phyloP scores from a whole-genome alignment of 2,329 filamentous ascomycete species.

The Cladosporium sp. region DNA sequence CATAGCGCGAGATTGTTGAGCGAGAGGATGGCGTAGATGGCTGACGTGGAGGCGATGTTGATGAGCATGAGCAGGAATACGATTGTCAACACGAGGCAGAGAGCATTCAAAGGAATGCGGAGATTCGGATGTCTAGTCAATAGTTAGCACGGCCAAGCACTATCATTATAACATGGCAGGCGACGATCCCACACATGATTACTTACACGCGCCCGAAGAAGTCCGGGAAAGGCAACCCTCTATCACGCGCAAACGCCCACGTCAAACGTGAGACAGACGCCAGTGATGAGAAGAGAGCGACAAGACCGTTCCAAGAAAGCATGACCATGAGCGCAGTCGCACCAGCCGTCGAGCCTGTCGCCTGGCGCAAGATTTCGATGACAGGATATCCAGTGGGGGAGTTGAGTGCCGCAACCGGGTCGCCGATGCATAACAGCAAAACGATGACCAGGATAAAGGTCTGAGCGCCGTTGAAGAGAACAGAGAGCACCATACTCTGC shows the following conservation, averaged over 20 bases:
- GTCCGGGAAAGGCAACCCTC: slow-evolving; percentile 4
- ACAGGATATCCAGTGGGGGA: slow-evolving; percentile 32
- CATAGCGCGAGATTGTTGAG: slow-evolving; percentile 36
- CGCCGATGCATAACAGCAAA: slow-evolving; percentile 45
- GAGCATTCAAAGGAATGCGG: slow-evolving; percentile 39
- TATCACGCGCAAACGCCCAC: slow-evolving; percentile 8
- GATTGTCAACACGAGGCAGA: slow-evolving; percentile 36
- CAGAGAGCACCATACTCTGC: slow-evolving; percentile 43
- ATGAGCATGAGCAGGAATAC: slow-evolving; percentile 27
- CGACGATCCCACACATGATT: not conserved
- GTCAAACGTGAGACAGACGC: slow-evolving; percentile 16
- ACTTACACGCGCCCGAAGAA: slow-evolving; percentile 18
- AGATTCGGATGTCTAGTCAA: slow-evolving; percentile 19
- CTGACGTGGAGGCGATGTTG: slow-evolving; percentile 32
- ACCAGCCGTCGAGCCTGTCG: slow-evolving; percentile 1
- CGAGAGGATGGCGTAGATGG: slow-evolving; percentile 37
- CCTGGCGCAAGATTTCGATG: slow-evolving; percentile 29
- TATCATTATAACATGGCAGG: not conserved
- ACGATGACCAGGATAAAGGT: slow-evolving; percentile 44
- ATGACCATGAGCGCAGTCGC: slow-evolving; percentile 3
- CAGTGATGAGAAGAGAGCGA: slow-evolving; percentile 6
- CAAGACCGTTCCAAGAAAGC: slow-evolving; percentile 6
- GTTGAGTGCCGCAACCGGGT: slow-evolving; percentile 29
- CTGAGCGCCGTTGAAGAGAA: slow-evolving; percentile 43
- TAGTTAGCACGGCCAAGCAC: not conserved